Evolutionary conservation across 306 rosid species (phyloP).

Genomic region (Macrotyloma uniflorum): DNA sequence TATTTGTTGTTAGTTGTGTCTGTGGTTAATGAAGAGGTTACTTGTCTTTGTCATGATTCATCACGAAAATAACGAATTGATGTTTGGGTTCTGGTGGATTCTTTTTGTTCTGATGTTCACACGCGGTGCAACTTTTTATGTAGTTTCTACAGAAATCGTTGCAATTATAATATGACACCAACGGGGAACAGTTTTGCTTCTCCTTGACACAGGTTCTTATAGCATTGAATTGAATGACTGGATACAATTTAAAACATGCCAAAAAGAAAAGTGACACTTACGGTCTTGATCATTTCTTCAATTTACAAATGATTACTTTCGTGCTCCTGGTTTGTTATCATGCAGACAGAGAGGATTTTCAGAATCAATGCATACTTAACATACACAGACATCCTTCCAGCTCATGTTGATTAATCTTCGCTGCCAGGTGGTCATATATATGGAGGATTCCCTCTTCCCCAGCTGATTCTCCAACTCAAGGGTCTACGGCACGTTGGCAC

Average conservation of each 20-base stretch:
- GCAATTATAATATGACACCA: not conserved
- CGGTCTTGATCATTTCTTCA: too few relatives aligned
- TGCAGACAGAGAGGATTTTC: too few relatives aligned
- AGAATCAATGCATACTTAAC: not conserved
- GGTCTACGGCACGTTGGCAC: constrained; percentile 32
- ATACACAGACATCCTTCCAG: constrained; percentile 33
- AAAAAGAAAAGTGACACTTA: too few relatives aligned
- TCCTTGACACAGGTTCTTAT: too few relatives aligned
- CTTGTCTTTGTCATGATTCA: too few relatives aligned
- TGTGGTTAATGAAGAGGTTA: too few relatives aligned
- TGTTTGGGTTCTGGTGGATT: not conserved
- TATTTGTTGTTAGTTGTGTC: too few relatives aligned
- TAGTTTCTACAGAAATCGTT: not conserved
- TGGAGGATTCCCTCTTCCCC: constrained; percentile 48
- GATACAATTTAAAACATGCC: too few relatives aligned
- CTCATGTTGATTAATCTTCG: constrained; percentile 46
- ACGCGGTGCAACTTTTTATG: not conserved
- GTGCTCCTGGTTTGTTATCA: too few relatives aligned
- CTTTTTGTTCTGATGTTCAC: not conserved
- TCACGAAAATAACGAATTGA: too few relatives aligned
- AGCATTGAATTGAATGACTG: too few relatives aligned
- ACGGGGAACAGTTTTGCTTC: not conserved
- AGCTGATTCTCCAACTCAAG: not conserved
- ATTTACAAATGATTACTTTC: too few relatives aligned
- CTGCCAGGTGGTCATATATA: constrained; percentile 50